A percentile compares a stretch with the other conserved stretches of the same genome.
These are phyloP conservation scores for Aspergillus jensenii DNA, from an alignment of 2,329 filamentous ascomycete species.

Conservation along the genomic window DNA sequence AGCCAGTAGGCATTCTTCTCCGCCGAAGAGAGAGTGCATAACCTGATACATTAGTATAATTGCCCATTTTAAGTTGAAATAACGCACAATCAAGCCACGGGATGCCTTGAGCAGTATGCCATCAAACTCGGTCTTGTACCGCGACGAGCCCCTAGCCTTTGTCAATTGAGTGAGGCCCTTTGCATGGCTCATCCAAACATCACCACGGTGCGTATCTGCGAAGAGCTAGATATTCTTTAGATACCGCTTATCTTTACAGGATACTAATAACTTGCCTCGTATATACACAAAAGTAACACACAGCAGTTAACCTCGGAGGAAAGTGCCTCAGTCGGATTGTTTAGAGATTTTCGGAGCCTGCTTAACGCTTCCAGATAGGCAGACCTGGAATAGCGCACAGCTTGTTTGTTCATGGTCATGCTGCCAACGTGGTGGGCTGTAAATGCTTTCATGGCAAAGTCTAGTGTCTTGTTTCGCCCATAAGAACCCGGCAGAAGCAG, in stretches of 20 bases:
- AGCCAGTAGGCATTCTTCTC: conserved; percentile 25
- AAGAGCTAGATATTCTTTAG: conserved; percentile 23
- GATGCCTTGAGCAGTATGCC: conserved; percentile 25
- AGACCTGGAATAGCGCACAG: conserved; percentile 24
- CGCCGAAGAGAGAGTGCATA: conserved; percentile 32
- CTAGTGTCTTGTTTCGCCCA: conserved; percentile 24
- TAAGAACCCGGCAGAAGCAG: conserved; percentile 25
- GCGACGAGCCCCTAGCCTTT: conserved; percentile 21
- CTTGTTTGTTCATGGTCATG: conserved; percentile 17
- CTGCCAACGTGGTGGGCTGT: conserved; percentile 27
- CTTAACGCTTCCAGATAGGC: conserved; percentile 26
- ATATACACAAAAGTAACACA: conserved; percentile 30
- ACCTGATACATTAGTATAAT: conserved; percentile 20
- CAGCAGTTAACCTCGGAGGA: conserved; percentile 30
- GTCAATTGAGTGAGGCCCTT: conserved; percentile 27
- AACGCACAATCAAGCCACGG: conserved; percentile 27
- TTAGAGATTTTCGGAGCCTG: conserved; percentile 23
- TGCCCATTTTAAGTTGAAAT: background rate
- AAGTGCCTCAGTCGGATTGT: conserved; percentile 17
- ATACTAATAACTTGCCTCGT: conserved; percentile 21
- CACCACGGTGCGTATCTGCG: conserved; percentile 22
- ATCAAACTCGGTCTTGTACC: conserved; percentile 24
- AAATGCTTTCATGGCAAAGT: conserved; percentile 27
- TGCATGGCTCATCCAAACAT: conserved; percentile 33
- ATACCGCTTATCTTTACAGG: background rate